Base-by-base conservation (phyloP, 148 eudicot genomes). In the Rhododendron griersonianum region DNA sequence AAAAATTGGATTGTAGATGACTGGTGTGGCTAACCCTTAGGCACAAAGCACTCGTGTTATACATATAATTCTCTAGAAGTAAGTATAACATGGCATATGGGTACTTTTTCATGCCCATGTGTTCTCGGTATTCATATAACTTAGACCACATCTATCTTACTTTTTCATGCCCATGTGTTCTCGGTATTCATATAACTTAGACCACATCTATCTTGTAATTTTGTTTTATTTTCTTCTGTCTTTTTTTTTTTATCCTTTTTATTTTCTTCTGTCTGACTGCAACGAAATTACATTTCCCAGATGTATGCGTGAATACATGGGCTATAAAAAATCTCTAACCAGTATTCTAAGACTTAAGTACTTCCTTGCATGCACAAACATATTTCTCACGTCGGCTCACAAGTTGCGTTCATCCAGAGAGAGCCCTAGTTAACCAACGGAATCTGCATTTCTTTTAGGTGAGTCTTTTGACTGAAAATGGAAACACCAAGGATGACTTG, bases 401-500 rank as follows among this genome's bases (percentile, higher is more conserved):
- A 59, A 59, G 50, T 50, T 3, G 14, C 69, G 0, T 50, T 41
- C 47, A 48, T 84, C 65, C 47, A 47, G 53, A 35, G 28, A 48
- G 39, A 28, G 35, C 18, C 47, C 4, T 51, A 21, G 35, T 51
- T 74, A 35, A 50, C 59, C 28, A 47, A 48, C 79, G 69, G 45
- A 61, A 39, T 71, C 21, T 84, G 28, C 59, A 75, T 75, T 75
- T 78, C 59, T 50, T 65, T 16, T 41, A 76, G 86, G 87, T 86
- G 67, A 86, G 87, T 81, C 79, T 86, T 16, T 53, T 86, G 83
- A 86, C 87, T 86, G 89, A 87, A 78, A 87, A 76, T 79, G 89
- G 89, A 51, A 77, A 83, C 63, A 87, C 86, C 44, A 84, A 87
- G 78, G 86, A 87, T 83, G 89, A 87, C 80, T 55, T 87, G 69